Percentiles rank a stretch among this genome's conserved stretches.
These are phyloP conservation scores for Trichoderma parareesei DNA, from an alignment of 495 filamentous ascomycete genomes.

Conservation along the genomic window DNA sequence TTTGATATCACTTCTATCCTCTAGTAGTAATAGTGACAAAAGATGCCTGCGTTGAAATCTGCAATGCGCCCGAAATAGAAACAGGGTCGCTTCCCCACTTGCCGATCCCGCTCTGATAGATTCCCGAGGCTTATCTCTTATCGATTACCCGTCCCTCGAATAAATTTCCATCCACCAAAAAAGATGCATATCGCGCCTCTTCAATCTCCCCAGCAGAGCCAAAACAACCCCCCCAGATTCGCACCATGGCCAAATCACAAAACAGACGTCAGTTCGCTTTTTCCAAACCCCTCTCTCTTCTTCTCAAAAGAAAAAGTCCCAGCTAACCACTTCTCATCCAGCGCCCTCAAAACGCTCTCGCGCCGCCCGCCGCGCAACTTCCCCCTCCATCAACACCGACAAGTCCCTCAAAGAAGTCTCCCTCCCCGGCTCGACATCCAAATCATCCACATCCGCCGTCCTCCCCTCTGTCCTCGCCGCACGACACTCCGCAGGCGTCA, in stretches of 20 bases:
- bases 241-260: slow-evolving; percentile 7
- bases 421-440: slow-evolving; percentile 41
- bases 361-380: slow-evolving; percentile 62
- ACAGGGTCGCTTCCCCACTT: not conserved
- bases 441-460: slow-evolving; percentile 36
- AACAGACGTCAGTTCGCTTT: slow-evolving; percentile 8
- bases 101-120: not conserved
- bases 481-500: slow-evolving; percentile 54
- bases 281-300: slow-evolving; percentile 1
- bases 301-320: not conserved
- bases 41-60: too few relatives aligned
- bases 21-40: too few relatives aligned
- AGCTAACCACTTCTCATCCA: slow-evolving; percentile 16
- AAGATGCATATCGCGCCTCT: not conserved
- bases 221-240: not conserved
- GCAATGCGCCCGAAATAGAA: too few relatives aligned
- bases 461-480: slow-evolving; percentile 54
- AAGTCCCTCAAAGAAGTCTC: slow-evolving; percentile 61
- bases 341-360: slow-evolving; percentile 54
- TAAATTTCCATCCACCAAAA: slow-evolving; percentile 10
- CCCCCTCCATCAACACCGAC: slow-evolving; percentile 64
- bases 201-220: not conserved
- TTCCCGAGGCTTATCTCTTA: slow-evolving; percentile 4
- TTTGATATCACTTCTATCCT: too few relatives aligned
- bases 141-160: not conserved